phyloP scores from a whole-genome alignment of 1,139 yeast genomes.

The Geotrichum carabidarum region DNA sequence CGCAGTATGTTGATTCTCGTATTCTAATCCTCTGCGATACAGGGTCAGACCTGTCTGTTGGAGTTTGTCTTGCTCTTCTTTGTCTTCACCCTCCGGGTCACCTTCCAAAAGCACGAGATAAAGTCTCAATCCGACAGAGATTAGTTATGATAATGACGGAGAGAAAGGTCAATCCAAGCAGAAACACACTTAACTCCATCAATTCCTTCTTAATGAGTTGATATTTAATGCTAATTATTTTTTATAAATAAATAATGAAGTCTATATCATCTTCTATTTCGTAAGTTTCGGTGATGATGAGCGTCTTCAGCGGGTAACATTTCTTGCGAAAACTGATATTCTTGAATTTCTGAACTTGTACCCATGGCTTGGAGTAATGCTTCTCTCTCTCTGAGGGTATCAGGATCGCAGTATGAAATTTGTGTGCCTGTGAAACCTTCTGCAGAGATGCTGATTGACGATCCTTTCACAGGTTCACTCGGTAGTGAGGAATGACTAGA shows the following conservation, averaged over 20 bases:
- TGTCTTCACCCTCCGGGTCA: slow-evolving; percentile 43
- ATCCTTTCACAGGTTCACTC: not conserved
- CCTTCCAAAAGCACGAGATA: slow-evolving; percentile 25
- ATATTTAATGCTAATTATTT: not conserved
- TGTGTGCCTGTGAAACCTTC: slow-evolving; percentile 12
- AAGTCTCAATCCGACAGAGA: slow-evolving; percentile 50
- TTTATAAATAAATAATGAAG: not conserved
- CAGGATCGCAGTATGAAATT: slow-evolving; percentile 11
- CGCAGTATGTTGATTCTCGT: slow-evolving; percentile 19
- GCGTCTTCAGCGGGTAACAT: slow-evolving; percentile 19
- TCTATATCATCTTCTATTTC: slow-evolving; percentile 5
- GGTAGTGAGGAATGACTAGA: not conserved
- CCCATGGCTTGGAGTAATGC: slow-evolving; percentile 29
- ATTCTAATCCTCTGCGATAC: slow-evolving; percentile 54
- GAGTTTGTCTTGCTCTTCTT: slow-evolving; percentile 51
- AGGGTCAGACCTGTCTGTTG: slow-evolving; percentile 63
- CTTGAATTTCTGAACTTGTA: slow-evolving; percentile 14
- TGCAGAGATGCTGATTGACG: not conserved
- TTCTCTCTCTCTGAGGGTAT: slow-evolving; percentile 11
- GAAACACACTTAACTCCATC: slow-evolving; percentile 59
- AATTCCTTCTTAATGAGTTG: slow-evolving; percentile 32
- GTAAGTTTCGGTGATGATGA: not conserved
- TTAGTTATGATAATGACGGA: slow-evolving; percentile 47
- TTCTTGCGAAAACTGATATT: slow-evolving; percentile 10
- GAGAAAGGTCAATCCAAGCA: slow-evolving; percentile 61